Base-by-base conservation (phyloP, 1,139 yeast species). In the Suzukiozyma palmioleophila region DNA sequence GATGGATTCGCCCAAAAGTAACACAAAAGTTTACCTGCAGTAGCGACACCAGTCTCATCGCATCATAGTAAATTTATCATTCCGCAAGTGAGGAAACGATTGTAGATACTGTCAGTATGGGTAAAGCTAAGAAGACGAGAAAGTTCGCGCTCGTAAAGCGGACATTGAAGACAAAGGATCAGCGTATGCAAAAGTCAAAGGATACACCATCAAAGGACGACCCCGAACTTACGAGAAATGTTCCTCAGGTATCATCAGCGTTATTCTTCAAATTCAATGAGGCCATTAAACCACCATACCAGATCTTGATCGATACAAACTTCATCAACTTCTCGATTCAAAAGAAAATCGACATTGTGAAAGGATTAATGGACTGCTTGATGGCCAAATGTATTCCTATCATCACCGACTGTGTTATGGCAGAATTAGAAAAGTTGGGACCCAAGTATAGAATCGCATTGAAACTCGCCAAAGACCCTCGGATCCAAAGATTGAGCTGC, bases 321-420 rank as follows among this genome's bases (percentile, higher is more conserved):
- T 94, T 92, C 65, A 86, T 92, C 62, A 92, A 92, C 67, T 90
- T 90, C 60, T 86, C 96, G 49, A 90, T 92, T 52, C 97, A 89
- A 59, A 92, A 92, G 68, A 90, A 92, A 57, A 81, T 92, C 39
- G 98, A 94, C 57, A 69, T 92, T 10, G 92, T 89, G 13, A 77
- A 90, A 53, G 98, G 97, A 8, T 83, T 92, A 82, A 92, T 92
- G 97, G 97, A 92, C 60, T 77, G 95, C 43, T 68, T 92, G 32
- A 84, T 83, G 61, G 98, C 98, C 39, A 87, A 94, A 58, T 89
- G 97, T 68, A 87, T 90, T 35, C 98, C 98, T 5, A 78, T 90
- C 37, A 82, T 92, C 35, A 92, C 98, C 2, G 98, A 92, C 63
- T 92, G 98, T 69, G 98, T 92, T 26, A 80, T 92, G 84, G 98